Percentiles rank a stretch among this genome's conserved stretches.
Conservation (phyloP, 768 basidiomycete species). For the Tremella yokohamensis region DNA sequence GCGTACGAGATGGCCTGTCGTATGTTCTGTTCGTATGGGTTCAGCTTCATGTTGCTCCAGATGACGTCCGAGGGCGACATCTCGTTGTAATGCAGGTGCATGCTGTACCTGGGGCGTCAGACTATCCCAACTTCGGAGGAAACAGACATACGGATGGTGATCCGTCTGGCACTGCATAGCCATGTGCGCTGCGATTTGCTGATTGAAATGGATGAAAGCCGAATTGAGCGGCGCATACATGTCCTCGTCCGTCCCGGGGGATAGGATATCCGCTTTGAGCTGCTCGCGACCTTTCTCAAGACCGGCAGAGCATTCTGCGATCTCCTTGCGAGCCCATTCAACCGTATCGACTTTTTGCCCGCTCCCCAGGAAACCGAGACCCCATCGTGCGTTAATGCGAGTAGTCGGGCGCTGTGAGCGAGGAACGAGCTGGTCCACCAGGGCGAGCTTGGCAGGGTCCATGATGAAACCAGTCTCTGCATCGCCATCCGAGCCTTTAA, state of each 20-base stretch:
- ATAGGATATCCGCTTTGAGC: conserved; percentile 38
- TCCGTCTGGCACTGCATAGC: conserved; percentile 71
- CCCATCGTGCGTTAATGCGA: conserved; percentile 59
- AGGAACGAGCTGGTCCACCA: conserved; percentile 65
- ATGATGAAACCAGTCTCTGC: not conserved
- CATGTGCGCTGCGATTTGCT: conserved; percentile 88
- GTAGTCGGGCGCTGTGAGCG: conserved; percentile 71
- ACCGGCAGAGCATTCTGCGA: conserved; percentile 55
- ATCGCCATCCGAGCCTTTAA: conserved; percentile 42
- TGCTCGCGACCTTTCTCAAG: conserved; percentile 52
- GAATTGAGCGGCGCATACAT: conserved; percentile 50
- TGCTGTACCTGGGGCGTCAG: conserved; percentile 51
- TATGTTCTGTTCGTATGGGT: conserved; percentile 77
- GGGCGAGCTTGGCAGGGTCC: conserved; percentile 29
- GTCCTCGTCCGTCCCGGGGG: conserved; percentile 41
- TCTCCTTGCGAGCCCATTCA: conserved; percentile 79
- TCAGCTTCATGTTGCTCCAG: conserved; percentile 83
- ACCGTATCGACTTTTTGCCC: conserved; percentile 92
- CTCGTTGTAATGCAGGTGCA: conserved; percentile 73
- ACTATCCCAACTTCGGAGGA: not conserved
- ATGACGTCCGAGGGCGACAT: conserved; percentile 84
- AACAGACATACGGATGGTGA: conserved; percentile 60
- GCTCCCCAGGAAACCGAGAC: conserved; percentile 55
- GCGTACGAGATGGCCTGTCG: conserved; percentile 68
- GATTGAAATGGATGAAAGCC: conserved; percentile 80